Percentiles rank a stretch among this genome's conserved stretches.
Conservation (phyloP, 2,329 filamentous ascomycete genomes). For the Hymenoscyphus fraxineus region DNA sequence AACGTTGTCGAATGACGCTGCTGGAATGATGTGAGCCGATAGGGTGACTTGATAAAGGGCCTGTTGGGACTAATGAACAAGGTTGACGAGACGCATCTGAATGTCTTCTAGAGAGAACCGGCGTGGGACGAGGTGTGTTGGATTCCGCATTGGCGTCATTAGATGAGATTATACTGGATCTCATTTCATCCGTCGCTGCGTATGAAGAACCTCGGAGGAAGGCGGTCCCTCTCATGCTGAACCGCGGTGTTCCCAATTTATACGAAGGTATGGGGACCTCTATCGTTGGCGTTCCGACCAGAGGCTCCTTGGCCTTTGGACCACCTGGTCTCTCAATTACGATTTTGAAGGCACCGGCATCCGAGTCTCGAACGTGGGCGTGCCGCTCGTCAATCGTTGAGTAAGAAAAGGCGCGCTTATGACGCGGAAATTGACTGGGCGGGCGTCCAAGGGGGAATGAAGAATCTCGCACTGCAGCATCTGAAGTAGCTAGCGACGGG, state of each 20-base stretch:
- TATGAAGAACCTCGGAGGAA: conserved; percentile 79
- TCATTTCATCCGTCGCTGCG: conserved; percentile 68
- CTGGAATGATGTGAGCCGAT: conserved; percentile 14
- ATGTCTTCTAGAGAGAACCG: conserved; percentile 30
- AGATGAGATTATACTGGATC: conserved; percentile 57
- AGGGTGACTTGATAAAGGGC: conserved; percentile 17
- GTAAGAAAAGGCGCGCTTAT: conserved; percentile 68
- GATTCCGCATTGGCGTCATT: conserved; percentile 27
- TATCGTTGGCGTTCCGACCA: conserved; percentile 51
- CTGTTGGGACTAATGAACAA: conserved; percentile 11
- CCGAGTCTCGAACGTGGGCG: conserved; percentile 46
- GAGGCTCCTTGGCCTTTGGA: conserved; percentile 53
- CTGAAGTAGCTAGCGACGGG: conserved; percentile 35
- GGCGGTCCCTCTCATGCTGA: conserved; percentile 71
- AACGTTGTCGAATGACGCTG: conserved; percentile 22
- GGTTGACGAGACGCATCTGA: conserved; percentile 33
- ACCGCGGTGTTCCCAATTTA: conserved; percentile 75
- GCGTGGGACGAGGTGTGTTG: conserved; percentile 23
- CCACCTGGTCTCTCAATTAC: conserved; percentile 71
- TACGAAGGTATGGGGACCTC: conserved; percentile 80
- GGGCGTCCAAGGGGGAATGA: conserved; percentile 17
- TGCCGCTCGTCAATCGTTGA: conserved; percentile 69
- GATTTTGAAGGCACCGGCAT: conserved; percentile 70
- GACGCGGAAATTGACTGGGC: conserved; percentile 34
- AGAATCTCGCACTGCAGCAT: conserved; percentile 39